Evolutionary conservation across 2,329 filamentous ascomycete species (phyloP).

Genomic region (Colletotrichum graminicola): DNA sequence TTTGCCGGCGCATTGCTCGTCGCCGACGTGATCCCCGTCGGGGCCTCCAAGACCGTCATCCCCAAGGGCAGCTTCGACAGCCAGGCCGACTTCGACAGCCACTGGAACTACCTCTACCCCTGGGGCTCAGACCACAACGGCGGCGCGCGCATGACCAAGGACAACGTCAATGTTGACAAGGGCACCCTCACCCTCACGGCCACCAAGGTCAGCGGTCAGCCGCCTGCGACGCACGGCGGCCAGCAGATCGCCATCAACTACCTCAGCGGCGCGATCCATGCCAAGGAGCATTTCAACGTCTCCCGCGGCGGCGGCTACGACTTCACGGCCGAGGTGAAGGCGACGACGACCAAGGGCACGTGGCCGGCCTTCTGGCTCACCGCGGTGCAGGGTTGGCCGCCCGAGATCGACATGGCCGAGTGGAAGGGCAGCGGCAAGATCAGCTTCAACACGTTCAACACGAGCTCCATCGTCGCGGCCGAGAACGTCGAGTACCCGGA

Average conservation of each 20-base stretch:
- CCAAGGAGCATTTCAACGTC: slow-evolving; percentile 56
- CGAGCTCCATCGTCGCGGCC: slow-evolving; percentile 59
- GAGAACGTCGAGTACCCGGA: slow-evolving; percentile 62
- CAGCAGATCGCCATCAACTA: slow-evolving; percentile 62
- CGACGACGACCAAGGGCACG: slow-evolving; percentile 57
- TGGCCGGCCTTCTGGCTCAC: slow-evolving; percentile 73
- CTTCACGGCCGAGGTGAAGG: slow-evolving; percentile 56
- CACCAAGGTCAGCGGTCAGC: slow-evolving; percentile 57
- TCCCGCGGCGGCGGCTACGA: slow-evolving; percentile 55
- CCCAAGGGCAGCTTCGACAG: slow-evolving; percentile 36
- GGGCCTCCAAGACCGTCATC: slow-evolving; percentile 34
- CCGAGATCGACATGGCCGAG: slow-evolving; percentile 71
- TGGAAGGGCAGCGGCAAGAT: slow-evolving; percentile 71
- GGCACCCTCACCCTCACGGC: slow-evolving; percentile 62
- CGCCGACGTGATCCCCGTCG: slow-evolving; percentile 27
- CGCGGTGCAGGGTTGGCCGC: slow-evolving; percentile 66
- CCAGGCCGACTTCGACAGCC: slow-evolving; percentile 51
- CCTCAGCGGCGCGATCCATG: slow-evolving; percentile 60
- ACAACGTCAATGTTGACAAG: slow-evolving; percentile 56
- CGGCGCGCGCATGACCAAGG: slow-evolving; percentile 64
- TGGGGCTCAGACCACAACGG: slow-evolving; percentile 70
- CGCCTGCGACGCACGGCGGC: slow-evolving; percentile 53
- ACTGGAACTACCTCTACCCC: slow-evolving; percentile 66
- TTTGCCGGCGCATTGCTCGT: slow-evolving; percentile 33
- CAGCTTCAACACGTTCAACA: slow-evolving; percentile 68